A percentile compares a stretch with the other conserved stretches of the same genome.
Conservation (phyloP, 371 early-diverging fungal genomes). For the Mortierella polycephala region DNA sequence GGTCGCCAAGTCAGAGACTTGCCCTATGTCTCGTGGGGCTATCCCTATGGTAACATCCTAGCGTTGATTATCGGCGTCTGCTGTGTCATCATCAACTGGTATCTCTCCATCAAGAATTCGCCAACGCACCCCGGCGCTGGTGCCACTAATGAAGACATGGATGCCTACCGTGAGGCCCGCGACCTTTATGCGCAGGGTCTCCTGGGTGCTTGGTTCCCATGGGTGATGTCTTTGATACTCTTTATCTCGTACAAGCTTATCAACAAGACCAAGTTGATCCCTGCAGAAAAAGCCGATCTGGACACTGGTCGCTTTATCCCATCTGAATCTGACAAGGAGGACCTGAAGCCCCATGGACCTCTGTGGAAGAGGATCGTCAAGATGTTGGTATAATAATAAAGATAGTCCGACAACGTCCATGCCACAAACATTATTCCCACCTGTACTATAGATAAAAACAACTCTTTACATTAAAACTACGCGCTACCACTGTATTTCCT, state of each 20-base stretch:
- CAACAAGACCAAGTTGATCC: constrained; percentile 60
- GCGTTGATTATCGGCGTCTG: constrained; percentile 62
- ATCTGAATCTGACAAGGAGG: constrained; percentile 29
- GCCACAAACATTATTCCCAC: too few relatives aligned
- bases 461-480: too few relatives aligned
- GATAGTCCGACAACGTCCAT: too few relatives aligned
- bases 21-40: constrained; percentile 77
- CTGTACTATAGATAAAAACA: too few relatives aligned
- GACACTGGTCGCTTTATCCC: constrained; percentile 56
- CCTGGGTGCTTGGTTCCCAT: constrained; percentile 46
- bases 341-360: constrained; percentile 26
- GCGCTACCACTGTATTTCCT: too few relatives aligned
- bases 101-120: constrained; percentile 55
- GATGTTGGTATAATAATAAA: constrained; percentile 16
- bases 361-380: constrained; percentile 33
- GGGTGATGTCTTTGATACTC: constrained; percentile 37
- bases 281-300: constrained; percentile 65
- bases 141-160: constrained; percentile 11
- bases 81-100: constrained; percentile 67
- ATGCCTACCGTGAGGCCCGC: background rate
- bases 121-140: constrained; percentile 59
- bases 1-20: constrained; percentile 70
- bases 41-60: constrained; percentile 76
- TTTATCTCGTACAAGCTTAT: constrained; percentile 65
- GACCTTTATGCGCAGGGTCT: constrained; percentile 30